Conservation (phyloP, 371 early-diverging fungal species). For the Smittium culicis region DNA sequence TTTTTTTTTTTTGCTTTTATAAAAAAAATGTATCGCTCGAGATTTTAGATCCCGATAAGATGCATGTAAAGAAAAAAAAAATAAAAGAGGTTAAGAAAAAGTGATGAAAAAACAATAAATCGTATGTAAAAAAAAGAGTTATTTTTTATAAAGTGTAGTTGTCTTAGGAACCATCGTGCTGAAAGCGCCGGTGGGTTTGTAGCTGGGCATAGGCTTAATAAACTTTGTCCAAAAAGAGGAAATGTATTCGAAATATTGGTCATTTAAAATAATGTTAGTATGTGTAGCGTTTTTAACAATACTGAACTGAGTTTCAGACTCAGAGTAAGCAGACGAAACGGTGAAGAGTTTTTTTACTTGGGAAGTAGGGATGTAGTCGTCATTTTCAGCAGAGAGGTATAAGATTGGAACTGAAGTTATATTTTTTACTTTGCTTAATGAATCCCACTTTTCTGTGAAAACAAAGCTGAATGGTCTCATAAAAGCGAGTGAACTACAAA, state of each 20-base stretch:
- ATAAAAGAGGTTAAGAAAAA: too few relatives aligned
- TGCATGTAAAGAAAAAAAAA: too few relatives aligned
- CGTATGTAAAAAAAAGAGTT: too few relatives aligned
- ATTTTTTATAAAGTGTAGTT: neutral
- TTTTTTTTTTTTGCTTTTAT: too few relatives aligned
- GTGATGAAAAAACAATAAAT: too few relatives aligned
- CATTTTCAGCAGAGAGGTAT: conserved; percentile 65
- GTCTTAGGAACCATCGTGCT: neutral
- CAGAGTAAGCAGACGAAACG: conserved; percentile 37
- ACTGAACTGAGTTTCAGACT: conserved; percentile 26
- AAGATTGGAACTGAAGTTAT: conserved; percentile 62
- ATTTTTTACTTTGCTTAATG: conserved; percentile 51
- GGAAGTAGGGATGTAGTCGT: conserved; percentile 74
- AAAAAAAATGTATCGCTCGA: too few relatives aligned
- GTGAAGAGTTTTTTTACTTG: conserved; percentile 70
- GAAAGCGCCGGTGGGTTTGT: neutral
- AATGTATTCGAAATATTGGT: conserved; percentile 68
- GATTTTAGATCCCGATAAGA: too few relatives aligned
- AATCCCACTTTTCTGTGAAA: conserved; percentile 81
- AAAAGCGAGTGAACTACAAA: conserved; percentile 70
- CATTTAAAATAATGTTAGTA: conserved; percentile 80
- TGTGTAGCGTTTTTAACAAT: conserved; percentile 67
- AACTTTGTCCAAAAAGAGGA: conserved; percentile 23
- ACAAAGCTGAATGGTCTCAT: conserved; percentile 56
- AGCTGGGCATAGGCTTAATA: neutral